Conservation (phyloP, 2,329 filamentous ascomycete species). For the Arachnopeziza araneosa region DNA sequence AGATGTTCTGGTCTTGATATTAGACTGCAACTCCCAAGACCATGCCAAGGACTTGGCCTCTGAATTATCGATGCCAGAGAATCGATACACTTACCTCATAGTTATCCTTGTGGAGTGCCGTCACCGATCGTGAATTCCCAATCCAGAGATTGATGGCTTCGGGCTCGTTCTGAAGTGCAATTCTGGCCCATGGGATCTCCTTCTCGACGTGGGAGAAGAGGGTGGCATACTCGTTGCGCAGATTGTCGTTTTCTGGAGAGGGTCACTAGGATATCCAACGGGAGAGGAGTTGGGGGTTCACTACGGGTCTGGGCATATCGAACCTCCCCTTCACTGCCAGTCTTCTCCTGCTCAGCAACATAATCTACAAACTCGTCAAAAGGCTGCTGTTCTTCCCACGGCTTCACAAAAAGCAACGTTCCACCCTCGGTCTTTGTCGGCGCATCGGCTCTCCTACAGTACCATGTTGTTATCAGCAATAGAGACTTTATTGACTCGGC, state of each 20-base stretch:
- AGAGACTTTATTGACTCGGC: neutral
- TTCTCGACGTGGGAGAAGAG: conserved; percentile 59
- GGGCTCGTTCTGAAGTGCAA: conserved; percentile 59
- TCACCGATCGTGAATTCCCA: conserved; percentile 63
- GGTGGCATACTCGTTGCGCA: conserved; percentile 63
- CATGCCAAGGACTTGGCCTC: too few relatives aligned
- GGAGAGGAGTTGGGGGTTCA: conserved; percentile 21
- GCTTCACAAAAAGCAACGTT: conserved; percentile 59
- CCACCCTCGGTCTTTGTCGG: conserved; percentile 37
- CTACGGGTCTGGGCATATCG: conserved; percentile 71
- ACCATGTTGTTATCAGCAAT: neutral
- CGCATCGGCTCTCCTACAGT: conserved; percentile 43
- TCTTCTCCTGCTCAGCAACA: conserved; percentile 50
- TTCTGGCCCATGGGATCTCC: conserved; percentile 65
- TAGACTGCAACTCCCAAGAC: too few relatives aligned
- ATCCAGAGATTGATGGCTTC: conserved; percentile 76
- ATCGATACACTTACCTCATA: conserved; percentile 47
- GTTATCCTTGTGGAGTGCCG: conserved; percentile 74
- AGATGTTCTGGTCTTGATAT: conserved; percentile 51
- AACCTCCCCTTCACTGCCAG: conserved; percentile 41
- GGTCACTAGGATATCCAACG: neutral
- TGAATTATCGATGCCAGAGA: neutral
- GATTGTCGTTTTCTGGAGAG: conserved; percentile 68
- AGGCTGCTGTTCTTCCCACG: conserved; percentile 58
- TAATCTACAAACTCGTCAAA: conserved; percentile 60